Base-by-base conservation (phyloP, 2,329 filamentous ascomycete genomes). In the Dactylonectria estremocensis region DNA sequence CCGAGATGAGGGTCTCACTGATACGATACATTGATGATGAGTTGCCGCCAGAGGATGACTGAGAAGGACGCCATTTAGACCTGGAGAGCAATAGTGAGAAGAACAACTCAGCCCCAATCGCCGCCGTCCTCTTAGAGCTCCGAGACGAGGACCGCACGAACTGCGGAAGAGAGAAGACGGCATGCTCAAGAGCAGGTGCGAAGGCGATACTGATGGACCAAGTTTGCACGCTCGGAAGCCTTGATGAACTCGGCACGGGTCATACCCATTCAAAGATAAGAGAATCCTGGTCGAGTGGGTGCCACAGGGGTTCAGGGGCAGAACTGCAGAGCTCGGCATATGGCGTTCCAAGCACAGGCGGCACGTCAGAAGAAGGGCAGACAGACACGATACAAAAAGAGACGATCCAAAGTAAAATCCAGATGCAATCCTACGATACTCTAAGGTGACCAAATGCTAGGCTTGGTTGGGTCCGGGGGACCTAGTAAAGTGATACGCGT, bases 11-110 rank as follows among this genome's bases (percentile, higher is more conserved):
- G 77, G 92, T 99, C 77, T 94, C 94, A 31, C 83, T 99, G 76
- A 89, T 98, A 76, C 89, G 95, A 75, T 98, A 97, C 79, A 97
- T 99, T 74, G 96, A 99, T 78, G 96, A 99, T 79, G 96, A 99
- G 83, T 90, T 99, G 84, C 96, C 96, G 22, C 95, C 94, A 9
- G 96, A 98, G 80, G 96, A 99, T 78, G 96, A 99, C 78, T 98
- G 86, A 88, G 66, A 31, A 13, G 18, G 24, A 28, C 5, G 28
- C 16, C 2, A 9, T 20, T 11, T 14, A 16, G 37, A 28, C 35
- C 46, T 61, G 45, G 46, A 64, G 2, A 58, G 67, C n/a, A 52
- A 66, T 53, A 20, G 16, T 31, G 56, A 53, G 24, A 37, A 31
- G 31, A 22, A 43, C 50, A 22, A 43, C 45, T n/a, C 11, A 40